Conservation (phyloP, 129 eudicot genomes). For the Gnaphalium uliginosum region DNA sequence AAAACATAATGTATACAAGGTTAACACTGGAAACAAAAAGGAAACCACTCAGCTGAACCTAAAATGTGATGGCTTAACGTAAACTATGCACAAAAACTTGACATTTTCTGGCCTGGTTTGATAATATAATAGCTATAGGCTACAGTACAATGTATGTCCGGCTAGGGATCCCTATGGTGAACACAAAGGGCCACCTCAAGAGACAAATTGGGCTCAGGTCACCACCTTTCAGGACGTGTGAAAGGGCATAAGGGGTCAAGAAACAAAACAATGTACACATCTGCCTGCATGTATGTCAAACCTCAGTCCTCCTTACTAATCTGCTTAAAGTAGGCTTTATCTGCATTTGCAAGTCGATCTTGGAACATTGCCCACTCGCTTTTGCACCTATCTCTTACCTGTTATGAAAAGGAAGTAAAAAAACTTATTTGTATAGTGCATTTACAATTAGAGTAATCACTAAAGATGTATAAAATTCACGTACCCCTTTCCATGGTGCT, state of each 20-base stretch:
- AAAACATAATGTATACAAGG: conserved; percentile 13
- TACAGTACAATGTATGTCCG: conserved; percentile 39
- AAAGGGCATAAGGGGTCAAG: conserved; percentile 23
- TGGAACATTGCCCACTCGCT: conserved; percentile 83
- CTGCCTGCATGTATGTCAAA: conserved; percentile 15
- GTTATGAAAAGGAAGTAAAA: neutral
- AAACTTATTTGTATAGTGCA: neutral
- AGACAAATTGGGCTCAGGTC: conserved; percentile 26
- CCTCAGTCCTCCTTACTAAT: conserved; percentile 38
- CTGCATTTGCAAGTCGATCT: conserved; percentile 77
- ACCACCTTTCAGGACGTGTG: conserved; percentile 28
- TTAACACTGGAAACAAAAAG: conserved; percentile 22
- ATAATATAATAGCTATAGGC: conserved; percentile 28
- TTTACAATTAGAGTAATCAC: neutral
- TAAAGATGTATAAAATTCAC: neutral
- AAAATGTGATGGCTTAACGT: conserved; percentile 11
- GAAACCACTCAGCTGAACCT: conserved; percentile 35
- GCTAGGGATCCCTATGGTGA: conserved; percentile 30
- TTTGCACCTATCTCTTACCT: conserved; percentile 86
- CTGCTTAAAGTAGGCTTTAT: conserved; percentile 60
- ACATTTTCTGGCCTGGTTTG: conserved; percentile 19
- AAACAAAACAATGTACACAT: conserved; percentile 55
- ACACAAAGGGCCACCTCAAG: conserved; percentile 32
- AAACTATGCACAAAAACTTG: conserved; percentile 46
- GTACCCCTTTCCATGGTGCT: conserved; percentile 94